Conservation (phyloP, 2,329 filamentous ascomycete genomes). For the Microsporum audouinii region DNA sequence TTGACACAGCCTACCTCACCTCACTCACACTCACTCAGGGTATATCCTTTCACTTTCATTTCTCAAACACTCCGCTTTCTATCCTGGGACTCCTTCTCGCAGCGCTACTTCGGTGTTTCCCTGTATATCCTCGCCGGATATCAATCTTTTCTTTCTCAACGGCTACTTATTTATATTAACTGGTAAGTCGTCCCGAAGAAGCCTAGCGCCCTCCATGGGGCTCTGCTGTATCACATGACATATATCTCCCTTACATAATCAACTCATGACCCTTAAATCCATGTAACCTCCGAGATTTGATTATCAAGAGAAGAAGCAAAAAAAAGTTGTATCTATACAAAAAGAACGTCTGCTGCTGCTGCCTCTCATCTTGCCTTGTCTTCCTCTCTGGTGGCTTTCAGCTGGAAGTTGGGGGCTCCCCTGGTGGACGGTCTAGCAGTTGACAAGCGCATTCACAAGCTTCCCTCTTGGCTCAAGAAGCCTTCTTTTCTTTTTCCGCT, state of each 20-base stretch:
- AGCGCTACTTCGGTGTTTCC: neutral
- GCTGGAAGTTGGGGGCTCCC: neutral
- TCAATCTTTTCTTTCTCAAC: neutral
- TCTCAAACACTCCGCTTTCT: neutral
- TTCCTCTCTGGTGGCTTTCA: neutral
- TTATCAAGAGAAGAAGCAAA: neutral
- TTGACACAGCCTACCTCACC: neutral
- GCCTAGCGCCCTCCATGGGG: neutral
- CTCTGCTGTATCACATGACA: neutral
- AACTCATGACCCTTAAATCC: neutral
- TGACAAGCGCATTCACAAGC: neutral
- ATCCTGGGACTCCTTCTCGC: neutral
- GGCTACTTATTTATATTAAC: neutral
- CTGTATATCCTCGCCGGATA: neutral
- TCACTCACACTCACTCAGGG: neutral
- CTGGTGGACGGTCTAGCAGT: neutral
- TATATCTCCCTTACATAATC: neutral
- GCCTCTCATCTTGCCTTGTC: neutral
- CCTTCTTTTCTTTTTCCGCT: constrained; percentile 6
- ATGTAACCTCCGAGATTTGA: neutral
- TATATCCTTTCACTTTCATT: neutral
- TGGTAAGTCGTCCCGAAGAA: neutral
- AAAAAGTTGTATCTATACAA: neutral
- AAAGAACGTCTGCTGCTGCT: neutral
- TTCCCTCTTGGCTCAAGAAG: constrained; percentile 9